phyloP scores from a whole-genome alignment of 2,329 filamentous ascomycete genomes.

The Cordyceps fumosorosea region DNA sequence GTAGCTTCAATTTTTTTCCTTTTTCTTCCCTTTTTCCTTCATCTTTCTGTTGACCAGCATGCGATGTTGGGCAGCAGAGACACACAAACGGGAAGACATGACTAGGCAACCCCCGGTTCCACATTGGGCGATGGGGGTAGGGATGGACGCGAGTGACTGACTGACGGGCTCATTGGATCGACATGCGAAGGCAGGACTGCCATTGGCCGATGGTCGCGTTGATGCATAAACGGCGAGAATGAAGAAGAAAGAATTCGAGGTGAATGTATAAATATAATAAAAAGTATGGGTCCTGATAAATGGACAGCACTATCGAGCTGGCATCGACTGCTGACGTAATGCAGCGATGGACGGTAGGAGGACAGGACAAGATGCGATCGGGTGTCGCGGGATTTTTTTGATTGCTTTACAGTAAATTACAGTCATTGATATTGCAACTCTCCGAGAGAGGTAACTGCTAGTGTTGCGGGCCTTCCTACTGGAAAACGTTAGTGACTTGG shows the following conservation, averaged over 20 bases:
- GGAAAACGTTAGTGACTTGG: too few species aligned
- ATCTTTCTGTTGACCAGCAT: neutral
- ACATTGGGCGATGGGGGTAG: conserved; percentile 1
- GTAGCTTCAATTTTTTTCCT: neutral
- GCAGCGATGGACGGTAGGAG: neutral
- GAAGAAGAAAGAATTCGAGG: neutral
- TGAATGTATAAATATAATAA: neutral
- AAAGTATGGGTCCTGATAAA: neutral
- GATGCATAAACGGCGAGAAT: neutral
- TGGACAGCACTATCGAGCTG: too few species aligned
- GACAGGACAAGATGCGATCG: too few species aligned
- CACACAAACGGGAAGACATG: neutral
- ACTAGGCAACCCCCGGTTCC: neutral
- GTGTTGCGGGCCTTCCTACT: neutral
- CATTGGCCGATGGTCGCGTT: neutral
- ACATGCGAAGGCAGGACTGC: neutral
- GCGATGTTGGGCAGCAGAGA: conserved; percentile 5
- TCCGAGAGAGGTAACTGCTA: neutral
- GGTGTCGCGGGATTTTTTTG: too few species aligned
- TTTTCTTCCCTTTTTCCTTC: neutral
- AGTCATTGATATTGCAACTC: neutral
- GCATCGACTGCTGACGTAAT: neutral
- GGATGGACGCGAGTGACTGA: neutral
- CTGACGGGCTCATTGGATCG: conserved; percentile 1
- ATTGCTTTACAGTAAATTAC: too few species aligned